Evolutionary conservation across 768 basidiomycete genomes (phyloP), one percentile per base, ranked within the genome.

Genomic region (Leccinum truebloodii): DNA sequence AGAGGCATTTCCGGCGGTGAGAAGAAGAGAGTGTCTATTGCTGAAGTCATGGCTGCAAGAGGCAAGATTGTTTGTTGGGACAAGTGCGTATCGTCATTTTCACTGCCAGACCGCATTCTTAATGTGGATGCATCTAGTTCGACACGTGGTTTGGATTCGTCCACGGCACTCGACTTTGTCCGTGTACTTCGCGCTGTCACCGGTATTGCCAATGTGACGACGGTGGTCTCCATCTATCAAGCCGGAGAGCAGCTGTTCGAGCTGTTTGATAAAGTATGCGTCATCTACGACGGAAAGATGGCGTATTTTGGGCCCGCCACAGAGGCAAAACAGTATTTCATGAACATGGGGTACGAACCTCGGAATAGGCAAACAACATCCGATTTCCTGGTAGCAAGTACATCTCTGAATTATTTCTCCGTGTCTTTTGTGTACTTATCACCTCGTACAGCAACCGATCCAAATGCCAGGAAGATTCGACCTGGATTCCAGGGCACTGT

Each of bases 211-310:
- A 22, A 22, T 22, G 22, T 22, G 22, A 22, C 22, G 22, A 22
- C 22, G 22, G 22, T 22, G 22, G 22, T 22, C 22, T 22, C 22
- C 22, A 22, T 22, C 22, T 22, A 22, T 73, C 92, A 94, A 73
- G 92, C 90, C 7, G 87, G 87, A 55, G 90, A 93, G 69, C 78
- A 79, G 2, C 69, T 88, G 0, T 88, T 86, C 60, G 60, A 81
- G 26, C 77, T 81, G 48, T 94, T 90, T 65, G 87, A 90, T 79
- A 88, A 63, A 26, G 56, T 63, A 9, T 60, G 59, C n/a, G 24
- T 63, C 46, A 44, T 63, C 2, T 44, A 54, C n/a, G 61, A 63
- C 0, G 61, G 60, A 28, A 63, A 30, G 26, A 57, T 63, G 61
- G 55, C 24, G 6, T 63, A 63, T 22, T 63, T 57, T 52, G 62